Evolutionary conservation across 495 filamentous ascomycete species (phyloP), one percentile per base, ranked within the genome.

Genomic region (Trichoderma asperelloides): DNA sequence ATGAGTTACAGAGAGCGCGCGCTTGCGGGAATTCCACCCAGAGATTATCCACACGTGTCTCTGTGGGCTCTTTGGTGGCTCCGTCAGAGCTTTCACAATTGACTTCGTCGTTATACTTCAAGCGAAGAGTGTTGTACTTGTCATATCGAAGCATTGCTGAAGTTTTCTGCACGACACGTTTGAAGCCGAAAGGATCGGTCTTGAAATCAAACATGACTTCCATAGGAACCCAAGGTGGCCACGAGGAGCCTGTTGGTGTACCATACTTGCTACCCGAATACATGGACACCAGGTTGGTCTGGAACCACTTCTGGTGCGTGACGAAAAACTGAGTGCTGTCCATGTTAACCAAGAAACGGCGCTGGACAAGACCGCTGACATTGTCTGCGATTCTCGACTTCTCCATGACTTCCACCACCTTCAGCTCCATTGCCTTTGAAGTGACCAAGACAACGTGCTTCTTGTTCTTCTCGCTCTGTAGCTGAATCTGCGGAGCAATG

Each of bases 151-250:
- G 81, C 74, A 87, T 93, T 41, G 94, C 94, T 2, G 95, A 98
- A 7, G 95, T 98, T 75, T 91, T 90, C 71, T 97, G 91, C 55
- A 98, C 91, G 37, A 98, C 92, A 33, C 96, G 86, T 69, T 92
- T 93, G 80, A 97, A 98, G 37, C 96, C 95, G 73, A 96, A 97
- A 0, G 95, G 94, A 73, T 93, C 89, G 23, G 89, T 80, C 65
- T 91, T 79, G 78, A 97, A 98, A 78, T 98, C 93, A 69, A 97
- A 97, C 89, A 97, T 97, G 67, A 96, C 91, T 78, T 98, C 95
- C 78, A 98, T 87, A 3, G 95, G 93, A 45, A 98, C 89, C 95
- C 95, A 98, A 37, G 95, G 95, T 4, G 95, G 95, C 95, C 95
- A 98, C 5, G 90, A 87, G 37, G 92, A 92, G 18, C 89, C 90